These are phyloP conservation scores for Torulaspora gathmanii DNA, from an alignment of 805 yeast species.

Conservation along the genomic window DNA sequence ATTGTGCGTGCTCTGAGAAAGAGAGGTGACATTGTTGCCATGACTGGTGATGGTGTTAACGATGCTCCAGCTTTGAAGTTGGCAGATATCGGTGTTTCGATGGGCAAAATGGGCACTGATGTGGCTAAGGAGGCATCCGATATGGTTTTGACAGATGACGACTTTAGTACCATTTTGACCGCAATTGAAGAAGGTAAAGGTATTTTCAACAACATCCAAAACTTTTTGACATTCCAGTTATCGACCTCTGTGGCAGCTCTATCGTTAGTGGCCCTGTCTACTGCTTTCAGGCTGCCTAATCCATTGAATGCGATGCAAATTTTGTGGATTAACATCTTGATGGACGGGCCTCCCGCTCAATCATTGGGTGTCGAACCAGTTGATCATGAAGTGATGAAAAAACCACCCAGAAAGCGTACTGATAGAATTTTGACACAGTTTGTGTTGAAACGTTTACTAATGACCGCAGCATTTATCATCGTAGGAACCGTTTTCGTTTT, in stretches of 20 bases:
- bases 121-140: conserved; percentile 98
- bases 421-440: conserved; percentile 74
- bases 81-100: conserved; percentile 93
- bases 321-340: conserved; percentile 91
- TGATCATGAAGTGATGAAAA: conserved; percentile 89
- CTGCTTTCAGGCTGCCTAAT: conserved; percentile 81
- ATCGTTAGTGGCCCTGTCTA: conserved; percentile 79
- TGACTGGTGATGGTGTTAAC: conserved; percentile 99
- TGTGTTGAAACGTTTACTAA: conserved; percentile 66
- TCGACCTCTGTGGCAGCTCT: conserved; percentile 95
- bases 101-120: conserved; percentile 93
- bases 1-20: conserved; percentile 85
- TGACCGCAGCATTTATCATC: conserved; percentile 68
- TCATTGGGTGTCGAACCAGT: conserved; percentile 96
- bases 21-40: conserved; percentile 93
- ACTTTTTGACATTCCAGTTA: conserved; percentile 88
- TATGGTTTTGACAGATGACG: conserved; percentile 96
- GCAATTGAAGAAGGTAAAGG: conserved; percentile 99
- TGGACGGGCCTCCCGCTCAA: conserved; percentile 99
- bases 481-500: conserved; percentile 89
- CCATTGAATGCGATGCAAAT: conserved; percentile 98
- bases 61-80: conserved; percentile 97
- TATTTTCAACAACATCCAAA: conserved; percentile 91
- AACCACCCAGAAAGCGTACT: conserved; percentile 88
- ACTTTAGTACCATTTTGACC: conserved; percentile 84